phyloP scores from a whole-genome alignment of 2,329 filamentous ascomycete species.

The Ophiocordyceps camponoti-floridani region DNA sequence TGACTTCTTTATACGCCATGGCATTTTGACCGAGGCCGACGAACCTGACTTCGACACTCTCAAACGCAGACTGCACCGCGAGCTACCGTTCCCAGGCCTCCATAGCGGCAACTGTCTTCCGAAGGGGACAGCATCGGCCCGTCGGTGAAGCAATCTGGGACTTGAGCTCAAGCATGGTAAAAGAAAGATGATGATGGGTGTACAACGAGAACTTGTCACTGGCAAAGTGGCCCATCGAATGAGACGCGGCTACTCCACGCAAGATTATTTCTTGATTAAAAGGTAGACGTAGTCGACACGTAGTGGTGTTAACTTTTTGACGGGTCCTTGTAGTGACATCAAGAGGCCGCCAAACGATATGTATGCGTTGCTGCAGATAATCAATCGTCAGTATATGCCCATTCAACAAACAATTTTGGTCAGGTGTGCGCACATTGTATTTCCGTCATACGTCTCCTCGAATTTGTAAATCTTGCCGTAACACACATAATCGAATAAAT shows the following conservation, averaged over 20 bases:
- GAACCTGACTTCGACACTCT: slow-evolving; percentile 69
- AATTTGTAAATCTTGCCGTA: slow-evolving; percentile 81
- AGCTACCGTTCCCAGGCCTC: slow-evolving; percentile 62
- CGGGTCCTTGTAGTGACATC: slow-evolving; percentile 80
- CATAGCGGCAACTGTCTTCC: slow-evolving; percentile 23
- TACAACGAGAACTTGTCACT: too few relatives aligned
- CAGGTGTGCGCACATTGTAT: slow-evolving; percentile 52
- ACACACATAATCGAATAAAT: slow-evolving; percentile 77
- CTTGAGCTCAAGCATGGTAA: too few relatives aligned
- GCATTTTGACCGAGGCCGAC: slow-evolving; percentile 60
- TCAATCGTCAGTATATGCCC: not conserved
- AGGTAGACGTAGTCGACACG: slow-evolving; percentile 90
- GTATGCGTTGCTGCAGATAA: slow-evolving; percentile 59
- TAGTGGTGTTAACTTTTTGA: slow-evolving; percentile 84
- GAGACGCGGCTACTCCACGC: not conserved
- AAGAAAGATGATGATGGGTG: too few relatives aligned
- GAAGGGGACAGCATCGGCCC: too few relatives aligned
- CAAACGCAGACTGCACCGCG: slow-evolving; percentile 54
- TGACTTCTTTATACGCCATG: slow-evolving; percentile 80
- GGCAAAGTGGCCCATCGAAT: too few relatives aligned
- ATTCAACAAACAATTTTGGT: not conserved
- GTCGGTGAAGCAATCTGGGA: not conserved
- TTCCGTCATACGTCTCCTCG: slow-evolving; percentile 59
- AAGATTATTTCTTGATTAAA: slow-evolving; percentile 56
- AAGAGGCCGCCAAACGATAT: slow-evolving; percentile 85